Evolutionary conservation across 371 early-diverging fungal species (phyloP).

Genomic region (Mycotypha africana): DNA sequence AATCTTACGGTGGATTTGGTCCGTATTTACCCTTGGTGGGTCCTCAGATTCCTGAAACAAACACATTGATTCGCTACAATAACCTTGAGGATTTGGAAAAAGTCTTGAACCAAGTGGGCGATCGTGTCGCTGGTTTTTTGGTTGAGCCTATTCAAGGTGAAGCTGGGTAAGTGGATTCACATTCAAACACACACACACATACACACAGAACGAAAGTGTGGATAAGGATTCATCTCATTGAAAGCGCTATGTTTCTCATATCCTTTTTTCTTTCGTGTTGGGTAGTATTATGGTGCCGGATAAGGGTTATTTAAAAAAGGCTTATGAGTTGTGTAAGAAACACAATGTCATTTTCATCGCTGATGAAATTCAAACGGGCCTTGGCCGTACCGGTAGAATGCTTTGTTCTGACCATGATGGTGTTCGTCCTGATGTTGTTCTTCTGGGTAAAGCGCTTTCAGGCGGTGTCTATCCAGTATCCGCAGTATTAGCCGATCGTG

Average conservation of each 20-base stretch:
- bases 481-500: slow-evolving; percentile 85
- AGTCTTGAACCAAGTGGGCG: slow-evolving; percentile 76
- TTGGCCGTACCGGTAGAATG: slow-evolving; percentile 93
- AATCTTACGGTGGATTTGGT: slow-evolving; percentile 82
- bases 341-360: slow-evolving; percentile 96
- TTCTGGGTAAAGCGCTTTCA: slow-evolving; percentile 94
- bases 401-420: slow-evolving; percentile 88
- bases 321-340: slow-evolving; percentile 89
- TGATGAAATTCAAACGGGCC: slow-evolving; percentile 98
- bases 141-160: slow-evolving; percentile 99
- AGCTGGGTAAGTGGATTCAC: slow-evolving; percentile 60
- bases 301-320: slow-evolving; percentile 80
- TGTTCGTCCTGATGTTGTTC: slow-evolving; percentile 88
- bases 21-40: slow-evolving; percentile 91
- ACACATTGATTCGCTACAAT: slow-evolving; percentile 76
- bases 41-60: slow-evolving; percentile 62
- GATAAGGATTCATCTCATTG: no score
- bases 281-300: slow-evolving; percentile 91
- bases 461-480: slow-evolving; percentile 95
- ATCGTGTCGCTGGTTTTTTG: slow-evolving; percentile 86
- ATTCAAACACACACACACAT: no score
- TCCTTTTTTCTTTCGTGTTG: no score
- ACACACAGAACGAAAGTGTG: no score
- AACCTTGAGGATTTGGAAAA: slow-evolving; percentile 83
- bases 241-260: no score